Evolutionary conservation across 2,329 filamentous ascomycete species (phyloP).

Genomic region (Aureobasidium sp.): DNA sequence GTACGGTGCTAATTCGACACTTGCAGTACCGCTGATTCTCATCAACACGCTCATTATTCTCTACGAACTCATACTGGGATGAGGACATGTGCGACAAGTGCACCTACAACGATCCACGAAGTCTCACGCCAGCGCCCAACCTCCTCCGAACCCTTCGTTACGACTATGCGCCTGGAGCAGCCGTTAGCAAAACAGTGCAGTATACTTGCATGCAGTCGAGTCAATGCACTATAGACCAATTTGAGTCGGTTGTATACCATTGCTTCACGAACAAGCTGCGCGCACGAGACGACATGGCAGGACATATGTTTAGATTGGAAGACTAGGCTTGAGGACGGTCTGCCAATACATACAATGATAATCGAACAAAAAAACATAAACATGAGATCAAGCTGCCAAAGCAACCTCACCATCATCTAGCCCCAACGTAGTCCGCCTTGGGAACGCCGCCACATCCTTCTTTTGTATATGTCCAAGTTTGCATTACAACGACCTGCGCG

Average conservation of each 20-base stretch:
- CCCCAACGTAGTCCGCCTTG: not conserved
- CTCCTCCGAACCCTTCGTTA: not conserved
- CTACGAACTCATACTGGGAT: slow-evolving; percentile 83
- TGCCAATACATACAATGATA: slow-evolving; percentile 10
- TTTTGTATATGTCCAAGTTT: slow-evolving; percentile 20
- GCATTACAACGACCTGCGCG: slow-evolving; percentile 15
- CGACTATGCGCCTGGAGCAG: not conserved
- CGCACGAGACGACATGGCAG: not conserved
- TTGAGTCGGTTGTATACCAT: not conserved
- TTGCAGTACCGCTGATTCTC: slow-evolving; percentile 18
- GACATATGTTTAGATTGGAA: not conserved
- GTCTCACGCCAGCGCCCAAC: not conserved
- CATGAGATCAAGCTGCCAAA: slow-evolving; percentile 3
- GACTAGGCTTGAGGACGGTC: not conserved
- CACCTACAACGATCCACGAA: not conserved
- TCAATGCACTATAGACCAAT: not conserved
- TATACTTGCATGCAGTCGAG: not conserved
- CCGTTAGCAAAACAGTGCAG: not conserved
- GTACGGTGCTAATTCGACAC: not conserved
- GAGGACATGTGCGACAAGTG: slow-evolving; percentile 31
- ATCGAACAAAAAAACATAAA: slow-evolving; percentile 2
- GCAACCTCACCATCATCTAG: not conserved
- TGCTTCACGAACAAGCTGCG: not conserved
- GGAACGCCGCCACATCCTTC: not conserved
- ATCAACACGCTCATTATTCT: slow-evolving; percentile 81